Evolutionary conservation across 179 eudicot genomes (phyloP).

Genomic region (Beta lomatogona): DNA sequence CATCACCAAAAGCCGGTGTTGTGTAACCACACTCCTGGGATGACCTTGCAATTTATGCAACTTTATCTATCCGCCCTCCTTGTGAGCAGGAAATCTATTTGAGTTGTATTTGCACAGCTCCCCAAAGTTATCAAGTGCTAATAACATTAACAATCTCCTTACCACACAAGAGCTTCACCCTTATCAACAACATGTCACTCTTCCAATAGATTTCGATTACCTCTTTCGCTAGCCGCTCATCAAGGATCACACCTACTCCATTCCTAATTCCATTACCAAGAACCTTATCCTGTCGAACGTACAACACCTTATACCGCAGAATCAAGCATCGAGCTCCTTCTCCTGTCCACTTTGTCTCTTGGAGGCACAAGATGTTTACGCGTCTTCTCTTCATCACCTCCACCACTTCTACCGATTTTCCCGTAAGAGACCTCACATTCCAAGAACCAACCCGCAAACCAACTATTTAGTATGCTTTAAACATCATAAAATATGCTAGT

Average conservation of each 20-base stretch:
- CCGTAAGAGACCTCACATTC: background rate
- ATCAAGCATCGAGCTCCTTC: background rate
- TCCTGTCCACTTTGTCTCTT: background rate
- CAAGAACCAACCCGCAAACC: too few relatives aligned
- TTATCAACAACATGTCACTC: background rate
- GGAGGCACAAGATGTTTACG: background rate
- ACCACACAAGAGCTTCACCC: background rate
- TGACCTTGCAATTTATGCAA: background rate
- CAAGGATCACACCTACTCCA: background rate
- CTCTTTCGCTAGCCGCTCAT: background rate
- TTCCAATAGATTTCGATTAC: background rate
- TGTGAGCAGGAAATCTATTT: background rate
- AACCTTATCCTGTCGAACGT: background rate
- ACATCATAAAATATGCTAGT: too few relatives aligned
- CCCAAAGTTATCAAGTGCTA: background rate
- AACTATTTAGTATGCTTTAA: too few relatives aligned
- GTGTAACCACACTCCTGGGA: too few relatives aligned
- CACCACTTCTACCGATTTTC: slow-evolving; percentile 3
- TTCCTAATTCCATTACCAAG: background rate
- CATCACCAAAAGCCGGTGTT: too few relatives aligned
- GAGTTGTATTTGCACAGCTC: background rate
- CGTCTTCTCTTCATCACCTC: background rate
- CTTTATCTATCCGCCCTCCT: background rate
- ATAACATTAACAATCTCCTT: background rate
- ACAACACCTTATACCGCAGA: background rate